A percentile compares a stretch with the other conserved stretches of the same genome.
Conservation (phyloP, 2,329 filamentous ascomycete genomes). For the Plenodomus biglobosus region DNA sequence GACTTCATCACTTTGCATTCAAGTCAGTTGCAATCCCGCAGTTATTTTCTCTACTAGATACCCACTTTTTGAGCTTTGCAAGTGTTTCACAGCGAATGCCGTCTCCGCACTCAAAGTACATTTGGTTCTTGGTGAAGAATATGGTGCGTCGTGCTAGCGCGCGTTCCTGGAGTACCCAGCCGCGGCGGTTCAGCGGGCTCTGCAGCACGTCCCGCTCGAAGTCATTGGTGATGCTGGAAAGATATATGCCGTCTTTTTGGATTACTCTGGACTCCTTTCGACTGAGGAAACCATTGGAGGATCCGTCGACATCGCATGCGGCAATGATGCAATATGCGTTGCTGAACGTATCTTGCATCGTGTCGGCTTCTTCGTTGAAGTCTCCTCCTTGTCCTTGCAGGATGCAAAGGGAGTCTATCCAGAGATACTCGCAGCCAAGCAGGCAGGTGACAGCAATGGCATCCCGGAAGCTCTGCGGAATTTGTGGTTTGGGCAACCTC, state of each 20-base stretch:
- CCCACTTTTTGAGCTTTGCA: constrained; percentile 15
- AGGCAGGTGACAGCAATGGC: constrained; percentile 13
- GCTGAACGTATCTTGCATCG: constrained; percentile 19
- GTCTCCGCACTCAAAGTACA: not conserved
- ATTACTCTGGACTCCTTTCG: not conserved
- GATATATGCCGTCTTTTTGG: constrained; percentile 3
- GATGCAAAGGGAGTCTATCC: constrained; percentile 27
- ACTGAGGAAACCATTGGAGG: constrained; percentile 7
- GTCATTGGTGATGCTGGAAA: constrained; percentile 18
- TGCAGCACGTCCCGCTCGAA: constrained; percentile 17
- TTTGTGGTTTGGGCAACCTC: too few relatives aligned
- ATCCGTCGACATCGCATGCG: constrained; percentile 5
- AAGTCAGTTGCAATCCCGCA: too few relatives aligned
- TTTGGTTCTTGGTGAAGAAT: not conserved
- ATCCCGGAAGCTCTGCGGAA: constrained; percentile 2
- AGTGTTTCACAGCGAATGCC: constrained; percentile 17
- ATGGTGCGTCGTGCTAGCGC: not conserved
- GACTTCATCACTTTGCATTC: constrained; percentile 14
- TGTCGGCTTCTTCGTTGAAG: constrained; percentile 12
- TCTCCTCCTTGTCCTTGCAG: constrained; percentile 19
- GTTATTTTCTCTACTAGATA: not conserved
- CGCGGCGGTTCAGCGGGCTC: constrained; percentile 1
- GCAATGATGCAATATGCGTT: constrained; percentile 14
- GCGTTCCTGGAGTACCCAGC: constrained; percentile 3
- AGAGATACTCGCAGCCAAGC: constrained; percentile 16